These are phyloP conservation scores for Canavalia gladiata DNA, from an alignment of 306 rosid species.

Conservation along the genomic window DNA sequence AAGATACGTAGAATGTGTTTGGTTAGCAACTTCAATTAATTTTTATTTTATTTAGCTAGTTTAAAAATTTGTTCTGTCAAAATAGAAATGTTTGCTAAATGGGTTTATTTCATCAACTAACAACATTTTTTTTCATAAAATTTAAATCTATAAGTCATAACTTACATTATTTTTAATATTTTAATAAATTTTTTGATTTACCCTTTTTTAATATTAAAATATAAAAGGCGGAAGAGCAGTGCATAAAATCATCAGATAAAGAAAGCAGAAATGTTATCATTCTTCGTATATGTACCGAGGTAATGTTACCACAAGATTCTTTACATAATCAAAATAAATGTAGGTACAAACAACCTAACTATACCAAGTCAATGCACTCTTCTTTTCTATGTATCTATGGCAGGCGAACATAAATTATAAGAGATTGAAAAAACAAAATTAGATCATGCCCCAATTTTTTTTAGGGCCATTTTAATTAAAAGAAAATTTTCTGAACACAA, in stretches of 20 bases:
- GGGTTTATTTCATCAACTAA: no score
- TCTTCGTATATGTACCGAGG: conserved; percentile 2
- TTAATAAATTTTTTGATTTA: no score
- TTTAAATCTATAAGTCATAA: no score
- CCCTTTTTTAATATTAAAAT: no score
- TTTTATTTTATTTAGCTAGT: no score
- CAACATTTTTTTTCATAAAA: no score
- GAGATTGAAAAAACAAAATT: neutral
- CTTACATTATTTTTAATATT: no score
- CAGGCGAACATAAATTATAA: neutral
- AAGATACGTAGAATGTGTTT: no score
- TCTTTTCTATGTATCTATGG: neutral
- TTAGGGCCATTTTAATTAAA: neutral
- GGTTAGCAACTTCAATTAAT: no score
- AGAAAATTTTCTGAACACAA: conserved; percentile 1
- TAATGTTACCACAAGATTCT: conserved; percentile 19
- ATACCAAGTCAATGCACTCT: conserved; percentile 27
- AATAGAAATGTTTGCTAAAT: no score
- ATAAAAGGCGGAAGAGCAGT: no score
- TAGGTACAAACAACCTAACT: conserved; percentile 7
- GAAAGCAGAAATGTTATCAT: neutral
- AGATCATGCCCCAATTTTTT: conserved; percentile 3
- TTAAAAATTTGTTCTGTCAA: no score
- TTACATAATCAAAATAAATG: conserved; percentile 31
- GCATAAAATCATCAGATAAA: neutral